Conservation (phyloP, 2,329 filamentous ascomycete species). For the Arthrinium phaeospermum region DNA sequence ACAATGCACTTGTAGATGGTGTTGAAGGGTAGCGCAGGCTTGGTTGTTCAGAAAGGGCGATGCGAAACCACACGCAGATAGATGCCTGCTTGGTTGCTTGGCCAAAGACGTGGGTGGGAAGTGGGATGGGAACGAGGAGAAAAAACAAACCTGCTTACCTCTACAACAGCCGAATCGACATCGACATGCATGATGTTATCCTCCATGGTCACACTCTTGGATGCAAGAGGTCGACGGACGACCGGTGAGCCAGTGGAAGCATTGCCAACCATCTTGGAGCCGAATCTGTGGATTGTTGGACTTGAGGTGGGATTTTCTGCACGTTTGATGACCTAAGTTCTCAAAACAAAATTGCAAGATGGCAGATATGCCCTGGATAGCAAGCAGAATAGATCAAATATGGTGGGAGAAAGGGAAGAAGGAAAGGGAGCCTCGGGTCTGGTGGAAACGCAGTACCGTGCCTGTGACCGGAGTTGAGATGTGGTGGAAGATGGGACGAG, state of each 20-base stretch:
- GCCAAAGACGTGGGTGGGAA: not conserved
- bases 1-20: not conserved
- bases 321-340: conserved; percentile 28
- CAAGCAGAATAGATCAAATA: conserved; percentile 37
- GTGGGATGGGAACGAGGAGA: not conserved
- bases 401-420: conserved; percentile 29
- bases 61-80: not conserved
- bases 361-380: conserved; percentile 35
- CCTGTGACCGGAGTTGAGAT: not conserved
- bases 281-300: conserved; percentile 22
- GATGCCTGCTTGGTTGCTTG: not conserved
- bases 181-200: conserved; percentile 46
- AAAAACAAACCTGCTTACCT: conserved; percentile 33
- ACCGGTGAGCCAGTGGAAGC: conserved; percentile 49
- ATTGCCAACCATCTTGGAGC: conserved; percentile 46
- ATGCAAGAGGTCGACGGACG: conserved; percentile 41
- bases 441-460: not conserved
- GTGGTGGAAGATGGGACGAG: conserved; percentile 19
- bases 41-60: not conserved
- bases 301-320: conserved; percentile 21
- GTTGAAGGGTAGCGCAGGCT: not conserved
- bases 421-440: conserved; percentile 14
- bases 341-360: conserved; percentile 36
- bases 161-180: conserved; percentile 39
- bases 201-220: conserved; percentile 41